Evolutionary conservation across 805 yeast genomes (phyloP), one percentile per base, ranked within the genome.

Genomic region (Saccharomyces jurei): DNA sequence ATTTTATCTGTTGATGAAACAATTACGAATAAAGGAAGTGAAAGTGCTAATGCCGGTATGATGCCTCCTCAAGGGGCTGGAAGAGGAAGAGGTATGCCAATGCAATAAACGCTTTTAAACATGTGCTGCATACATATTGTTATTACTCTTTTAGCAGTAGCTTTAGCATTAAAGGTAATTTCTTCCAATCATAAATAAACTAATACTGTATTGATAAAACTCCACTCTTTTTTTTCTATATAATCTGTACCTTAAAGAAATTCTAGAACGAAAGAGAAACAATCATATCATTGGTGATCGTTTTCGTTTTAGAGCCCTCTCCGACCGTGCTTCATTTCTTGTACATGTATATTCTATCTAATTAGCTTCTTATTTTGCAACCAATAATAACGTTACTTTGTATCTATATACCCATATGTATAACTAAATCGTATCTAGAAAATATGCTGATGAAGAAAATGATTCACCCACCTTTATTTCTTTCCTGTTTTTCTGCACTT

Each of bases 1-100:
- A 87, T 94, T 61, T 78, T 94, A 60, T 85, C 95, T n/a, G 96
- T 94, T 56, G 99, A 94, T 71, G 98, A 94, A 76, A 94, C 98
- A 17, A 85, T 87, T 63, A 83, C 78, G 62, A 87, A 84, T 65
- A 81, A 85, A 64, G 88, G 82, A 59, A 81, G 82, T 61, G 81
- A 79, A 51, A 74, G 79, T 41, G 75, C 80, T 22, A 75, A 75
- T 59, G 78, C 79, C 26, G 77, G 77, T 51, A 74, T 70, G 74
- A 74, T 75, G 57, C 78, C 77, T 41, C 80, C 78, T 52, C 76
- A 67, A 53, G 72, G 70, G 49, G 74, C 70, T 44, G 83, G 84
- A 46, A 80, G 91, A 70, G 91, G 89, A 53, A 81, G 85, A 74
- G 90, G 90, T 62, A 82, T 87, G 64, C 84, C 83, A 52, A 66